Evolutionary conservation across 2,329 filamentous ascomycete genomes (phyloP), one percentile per base, ranked within the genome.

Genomic region (Helotiales sp.): DNA sequence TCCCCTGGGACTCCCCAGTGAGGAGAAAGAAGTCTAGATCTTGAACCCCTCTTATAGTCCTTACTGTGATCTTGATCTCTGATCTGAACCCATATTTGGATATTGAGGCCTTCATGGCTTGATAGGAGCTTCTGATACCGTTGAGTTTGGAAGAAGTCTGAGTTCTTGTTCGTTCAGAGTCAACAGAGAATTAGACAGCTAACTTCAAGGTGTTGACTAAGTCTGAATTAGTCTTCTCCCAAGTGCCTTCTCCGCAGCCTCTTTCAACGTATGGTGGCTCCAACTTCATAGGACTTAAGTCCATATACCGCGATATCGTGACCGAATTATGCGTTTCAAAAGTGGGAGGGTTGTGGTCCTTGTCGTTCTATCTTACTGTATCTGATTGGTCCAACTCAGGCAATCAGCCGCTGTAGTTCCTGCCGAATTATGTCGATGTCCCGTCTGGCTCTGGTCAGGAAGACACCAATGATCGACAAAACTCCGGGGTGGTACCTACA

Each of bases 391-490:
- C 54, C n/a, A 55, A 4, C 24, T 49, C 24, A 67, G 49, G 47
- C 47, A 57, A 57, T 60, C 45, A 55, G 55, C 37, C 47, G 65
- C 61, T 55, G 65, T 63, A 59, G 57, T 62, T 66, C 59, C 40
- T 62, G 64, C 60, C 64, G 54, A 47, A 26, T 26, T 52, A 24
- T 50, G 22, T 28, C 20, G 15, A 61, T 30, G 40, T 52, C 50
- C 30, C 30, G 32, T 34, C 34, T 37, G 54, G 54, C 54, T 57
- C 8, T 57, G 50, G 17, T 30, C 52, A 28, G 30, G 32, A 60
- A 30, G 26, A 28, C 52, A 58, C 59, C 60, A 59, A 68, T 66
- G 68, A 70, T 70, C 68, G 47, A 64, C 68, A 59, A 52, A 64
- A 70, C 62, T 62, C 68, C 30, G 68, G 68, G 68, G 63, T 60